Evolutionary conservation across 192 early-diverging fungal genomes (phyloP).

Genomic region (Umbelopsis sp.): DNA sequence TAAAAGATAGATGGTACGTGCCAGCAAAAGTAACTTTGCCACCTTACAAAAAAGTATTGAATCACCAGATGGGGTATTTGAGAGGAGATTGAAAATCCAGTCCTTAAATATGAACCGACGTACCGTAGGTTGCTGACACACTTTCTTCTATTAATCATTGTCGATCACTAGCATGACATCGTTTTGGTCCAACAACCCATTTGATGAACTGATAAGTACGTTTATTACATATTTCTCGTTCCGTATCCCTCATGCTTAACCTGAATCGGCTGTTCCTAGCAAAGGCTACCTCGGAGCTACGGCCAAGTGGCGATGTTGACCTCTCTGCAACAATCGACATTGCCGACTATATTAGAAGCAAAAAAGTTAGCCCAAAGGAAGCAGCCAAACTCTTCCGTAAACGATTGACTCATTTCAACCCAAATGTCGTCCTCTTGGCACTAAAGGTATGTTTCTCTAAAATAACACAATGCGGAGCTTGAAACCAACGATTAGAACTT

Average conservation of each 20-base stretch:
- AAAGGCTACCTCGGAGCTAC: slow-evolving; percentile 83
- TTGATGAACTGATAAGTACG: slow-evolving; percentile 7
- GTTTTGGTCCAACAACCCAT: neutral
- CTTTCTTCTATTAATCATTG: neutral
- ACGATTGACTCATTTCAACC: slow-evolving; percentile 79
- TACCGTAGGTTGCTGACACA: too few species aligned
- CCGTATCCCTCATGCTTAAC: neutral
- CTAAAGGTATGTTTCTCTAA: slow-evolving; percentile 57
- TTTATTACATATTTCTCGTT: too few species aligned
- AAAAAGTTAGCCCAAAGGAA: slow-evolving; percentile 70
- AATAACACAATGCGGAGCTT: neutral
- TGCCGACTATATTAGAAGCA: slow-evolving; percentile 86
- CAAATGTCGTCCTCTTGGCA: slow-evolving; percentile 87
- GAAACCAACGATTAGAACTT: neutral
- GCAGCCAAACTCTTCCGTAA: slow-evolving; percentile 70
- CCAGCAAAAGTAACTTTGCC: too few species aligned
- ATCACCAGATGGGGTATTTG: too few species aligned
- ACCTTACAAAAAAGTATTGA: too few species aligned
- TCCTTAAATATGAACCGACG: too few species aligned
- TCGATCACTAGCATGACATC: neutral
- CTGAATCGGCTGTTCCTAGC: slow-evolving; percentile 41
- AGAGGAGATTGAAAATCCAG: too few species aligned
- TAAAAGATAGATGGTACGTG: neutral
- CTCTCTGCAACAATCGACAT: slow-evolving; percentile 79
- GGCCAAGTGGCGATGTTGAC: slow-evolving; percentile 79